Percentiles rank a stretch among this genome's conserved stretches.
phyloP scores from a whole-genome alignment of 768 basidiomycete species.

The Tylopilus vinaceipallidus region DNA sequence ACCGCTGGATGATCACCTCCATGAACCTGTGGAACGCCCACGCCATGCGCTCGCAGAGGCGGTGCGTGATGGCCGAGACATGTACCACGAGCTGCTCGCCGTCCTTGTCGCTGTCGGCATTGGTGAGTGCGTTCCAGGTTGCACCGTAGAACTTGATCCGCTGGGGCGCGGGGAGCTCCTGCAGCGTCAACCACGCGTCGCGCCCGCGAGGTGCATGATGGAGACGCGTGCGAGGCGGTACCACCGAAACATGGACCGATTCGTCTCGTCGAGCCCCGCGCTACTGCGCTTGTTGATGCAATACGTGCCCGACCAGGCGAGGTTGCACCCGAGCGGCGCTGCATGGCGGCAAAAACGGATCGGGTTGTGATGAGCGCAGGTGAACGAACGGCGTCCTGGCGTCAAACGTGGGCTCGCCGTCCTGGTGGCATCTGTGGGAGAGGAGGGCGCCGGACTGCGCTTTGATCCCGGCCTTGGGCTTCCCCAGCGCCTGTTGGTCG shows the following conservation, averaged over 20 bases:
- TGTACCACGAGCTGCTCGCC: not conserved
- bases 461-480: too few relatives aligned
- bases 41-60: constrained; percentile 15
- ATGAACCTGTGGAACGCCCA: constrained; percentile 28
- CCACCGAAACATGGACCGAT: constrained; percentile 21
- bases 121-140: constrained; percentile 8
- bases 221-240: constrained; percentile 12
- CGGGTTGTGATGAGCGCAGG: constrained; percentile 12
- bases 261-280: constrained; percentile 16
- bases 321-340: constrained; percentile 4
- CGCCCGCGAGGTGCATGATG: constrained; percentile 12
- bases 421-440: constrained; percentile 14
- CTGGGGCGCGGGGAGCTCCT: constrained; percentile 13
- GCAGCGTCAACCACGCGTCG: constrained; percentile 10
- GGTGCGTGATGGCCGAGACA: constrained; percentile 12
- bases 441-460: too few relatives aligned
- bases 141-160: constrained; percentile 10
- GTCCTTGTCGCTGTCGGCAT: constrained; percentile 7
- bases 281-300: constrained; percentile 18
- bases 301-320: constrained; percentile 18
- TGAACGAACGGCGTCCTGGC: not conserved
- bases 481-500: too few relatives aligned
- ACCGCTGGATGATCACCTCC: constrained; percentile 21
- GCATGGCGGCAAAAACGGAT: constrained; percentile 12
- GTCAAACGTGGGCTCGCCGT: constrained; percentile 9